These are phyloP conservation scores for Physcomitrium patens DNA, from an alignment of 225 moss, liverwort and hornwort genomes.

Conservation along the genomic window DNA sequence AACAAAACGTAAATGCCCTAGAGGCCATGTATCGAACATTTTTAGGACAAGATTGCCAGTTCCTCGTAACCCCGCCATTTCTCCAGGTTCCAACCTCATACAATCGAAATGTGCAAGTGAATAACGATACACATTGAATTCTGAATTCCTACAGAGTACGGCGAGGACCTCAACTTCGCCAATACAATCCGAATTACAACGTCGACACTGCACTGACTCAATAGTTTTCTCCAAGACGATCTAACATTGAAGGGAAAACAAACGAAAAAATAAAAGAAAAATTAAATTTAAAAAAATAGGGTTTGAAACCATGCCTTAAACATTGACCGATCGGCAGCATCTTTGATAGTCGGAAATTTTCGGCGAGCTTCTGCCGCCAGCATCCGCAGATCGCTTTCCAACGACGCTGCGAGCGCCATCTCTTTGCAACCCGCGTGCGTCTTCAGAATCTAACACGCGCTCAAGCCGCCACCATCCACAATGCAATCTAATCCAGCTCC, in stretches of 20 bases:
- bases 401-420: slow-evolving; percentile 92
- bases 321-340: slow-evolving; percentile 93
- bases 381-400: slow-evolving; percentile 94
- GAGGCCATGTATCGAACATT: not conserved
- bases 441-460: slow-evolving; percentile 15
- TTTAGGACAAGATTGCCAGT: not conserved
- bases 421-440: slow-evolving; percentile 29
- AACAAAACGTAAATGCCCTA: not conserved
- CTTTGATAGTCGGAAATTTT: slow-evolving; percentile 86
- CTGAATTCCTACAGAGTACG: slow-evolving; percentile 6
- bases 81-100: not conserved
- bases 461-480: slow-evolving; percentile 32
- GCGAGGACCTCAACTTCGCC: not conserved
- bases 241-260: too few relatives aligned
- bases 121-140: not conserved
- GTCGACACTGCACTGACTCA: not conserved
- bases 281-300: slow-evolving; percentile 8
- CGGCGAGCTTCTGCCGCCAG: slow-evolving; percentile 91
- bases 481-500: slow-evolving; percentile 19
- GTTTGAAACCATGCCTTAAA: slow-evolving; percentile 60
- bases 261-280: too few relatives aligned
- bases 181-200: not conserved
- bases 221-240: not conserved
- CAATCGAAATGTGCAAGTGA: not conserved
- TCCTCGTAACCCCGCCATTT: slow-evolving; percentile 1